Base-by-base conservation (phyloP, 345 rosid genomes). In the Conringia planisiliqua region DNA sequence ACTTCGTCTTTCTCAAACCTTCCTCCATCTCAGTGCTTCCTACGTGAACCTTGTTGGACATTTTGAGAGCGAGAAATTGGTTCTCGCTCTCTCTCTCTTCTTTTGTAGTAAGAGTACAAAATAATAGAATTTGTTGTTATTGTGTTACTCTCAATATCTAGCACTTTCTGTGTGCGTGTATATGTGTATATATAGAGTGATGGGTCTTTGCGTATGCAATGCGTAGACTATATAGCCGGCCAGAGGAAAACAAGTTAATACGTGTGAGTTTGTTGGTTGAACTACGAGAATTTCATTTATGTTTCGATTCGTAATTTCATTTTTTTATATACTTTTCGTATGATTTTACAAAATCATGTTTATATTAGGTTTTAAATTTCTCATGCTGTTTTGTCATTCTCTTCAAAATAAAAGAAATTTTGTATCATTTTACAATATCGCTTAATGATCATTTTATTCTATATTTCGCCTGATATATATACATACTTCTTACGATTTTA, bases 11-110 rank as follows among this genome's bases (percentile, higher is more conserved):
- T 44, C 70, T 63, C 52, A 42, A 4, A 32, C 29, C 64, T 66
- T 78, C 74, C 11, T 78, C 78, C 70, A 57, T 66, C 42, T 59
- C 72, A 50, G 0, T 58, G 73, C 33, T 66, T 44, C 77, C 63
- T 58, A 59, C 68, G 58, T 77, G 80, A 71, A 77, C 72, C 50
- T 65, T 77, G 72, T 57, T 71, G 7, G 80, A 57, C 80, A 77
- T 71, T 12, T 57, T 69, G 51, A n/a, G 70, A 22, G 66, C 62
- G 70, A 76, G 47, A 52, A 24, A 62, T 3, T 26, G 5, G 59
- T 62, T 54, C 33, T 69, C 27, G 32, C 9, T 14, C 10, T 32
- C 5, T 42, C 1, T 51, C 38, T 46, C 26, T 47, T 24, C 3
- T 10, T 44, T n/a, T 60, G 10, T 61, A 32, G 51, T 43, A 16